Evolutionary conservation across 192 early-diverging fungal species (phyloP).

Genomic region (Rhizophlyctis rosea): DNA sequence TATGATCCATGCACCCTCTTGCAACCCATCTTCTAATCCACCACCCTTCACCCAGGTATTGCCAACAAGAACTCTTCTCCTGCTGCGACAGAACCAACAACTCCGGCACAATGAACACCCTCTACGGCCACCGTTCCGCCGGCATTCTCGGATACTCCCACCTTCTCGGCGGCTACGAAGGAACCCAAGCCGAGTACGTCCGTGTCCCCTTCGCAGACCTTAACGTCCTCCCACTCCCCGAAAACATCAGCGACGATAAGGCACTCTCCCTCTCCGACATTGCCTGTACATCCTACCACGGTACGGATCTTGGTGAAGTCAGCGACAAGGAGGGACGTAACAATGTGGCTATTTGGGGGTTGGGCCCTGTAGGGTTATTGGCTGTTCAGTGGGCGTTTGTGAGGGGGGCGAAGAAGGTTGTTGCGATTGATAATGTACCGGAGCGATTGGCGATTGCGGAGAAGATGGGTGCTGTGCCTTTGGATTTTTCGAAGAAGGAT

Average conservation of each 20-base stretch:
- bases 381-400: conserved; percentile 16
- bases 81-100: conserved; percentile 52
- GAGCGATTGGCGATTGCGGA: conserved; percentile 26
- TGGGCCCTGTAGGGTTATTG: conserved; percentile 37
- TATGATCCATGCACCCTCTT: no score
- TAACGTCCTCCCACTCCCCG: conserved; percentile 47
- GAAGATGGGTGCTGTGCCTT: conserved; percentile 28
- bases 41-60: conserved; percentile 47
- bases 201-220: conserved; percentile 52
- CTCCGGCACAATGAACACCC: conserved; percentile 37
- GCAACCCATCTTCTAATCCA: no score
- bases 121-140: conserved; percentile 43
- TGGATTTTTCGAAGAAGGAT: conserved; percentile 18
- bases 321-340: conserved; percentile 21
- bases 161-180: conserved; percentile 33
- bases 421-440: conserved; percentile 39
- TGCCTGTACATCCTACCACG: conserved; percentile 49
- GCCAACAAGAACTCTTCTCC: conserved; percentile 34
- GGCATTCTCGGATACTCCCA: conserved; percentile 58
- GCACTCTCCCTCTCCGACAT: conserved; percentile 48
- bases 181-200: conserved; percentile 49
- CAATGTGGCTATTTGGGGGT: conserved; percentile 54
- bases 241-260: conserved; percentile 40
- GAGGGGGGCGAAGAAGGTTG: conserved; percentile 38
- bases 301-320: conserved; percentile 34